Conservation (phyloP, 768 basidiomycete genomes). For the Suillus alpinus region DNA sequence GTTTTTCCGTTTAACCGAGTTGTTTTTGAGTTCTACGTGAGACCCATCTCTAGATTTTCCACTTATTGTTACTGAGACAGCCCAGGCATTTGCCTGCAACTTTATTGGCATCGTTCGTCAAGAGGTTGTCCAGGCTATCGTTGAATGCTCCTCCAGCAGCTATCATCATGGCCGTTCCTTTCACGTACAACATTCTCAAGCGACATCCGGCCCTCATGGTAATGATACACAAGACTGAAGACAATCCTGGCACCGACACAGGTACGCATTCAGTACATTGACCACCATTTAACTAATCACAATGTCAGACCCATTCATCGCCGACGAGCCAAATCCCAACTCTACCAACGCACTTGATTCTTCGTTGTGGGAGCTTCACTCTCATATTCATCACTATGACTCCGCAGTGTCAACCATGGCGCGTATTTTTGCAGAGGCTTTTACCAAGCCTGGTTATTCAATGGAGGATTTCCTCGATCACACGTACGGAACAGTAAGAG, state of each 20-base stretch:
- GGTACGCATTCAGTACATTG: conserved; percentile 27
- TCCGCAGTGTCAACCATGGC: conserved; percentile 82
- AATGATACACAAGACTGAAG: conserved; percentile 77
- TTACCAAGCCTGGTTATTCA: conserved; percentile 88
- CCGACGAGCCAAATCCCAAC: conserved; percentile 67
- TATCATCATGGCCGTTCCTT: conserved; percentile 86
- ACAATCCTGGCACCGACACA: conserved; percentile 28
- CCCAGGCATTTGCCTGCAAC: conserved; percentile 81
- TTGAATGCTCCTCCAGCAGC: conserved; percentile 87
- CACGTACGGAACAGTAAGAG: conserved; percentile 75
- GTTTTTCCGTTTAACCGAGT: conserved; percentile 89
- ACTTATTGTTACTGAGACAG: background rate
- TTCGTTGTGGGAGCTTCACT: conserved; percentile 89
- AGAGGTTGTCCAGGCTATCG: conserved; percentile 82
- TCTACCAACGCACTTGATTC: conserved; percentile 79
- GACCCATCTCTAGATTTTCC: conserved; percentile 27
- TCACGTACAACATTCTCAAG: conserved; percentile 93
- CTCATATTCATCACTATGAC: conserved; percentile 81
- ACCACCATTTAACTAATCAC: conserved; percentile 4
- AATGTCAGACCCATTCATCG: conserved; percentile 66
- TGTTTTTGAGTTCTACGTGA: conserved; percentile 90
- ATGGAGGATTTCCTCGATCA: conserved; percentile 98
- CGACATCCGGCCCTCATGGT: conserved; percentile 87
- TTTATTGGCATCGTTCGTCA: conserved; percentile 93
- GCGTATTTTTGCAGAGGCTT: conserved; percentile 84